A percentile compares a stretch with the other conserved stretches of the same genome.
Evolutionary conservation across 2,329 filamentous ascomycete genomes (phyloP).

Genomic region (Fusarium cicatricum): DNA sequence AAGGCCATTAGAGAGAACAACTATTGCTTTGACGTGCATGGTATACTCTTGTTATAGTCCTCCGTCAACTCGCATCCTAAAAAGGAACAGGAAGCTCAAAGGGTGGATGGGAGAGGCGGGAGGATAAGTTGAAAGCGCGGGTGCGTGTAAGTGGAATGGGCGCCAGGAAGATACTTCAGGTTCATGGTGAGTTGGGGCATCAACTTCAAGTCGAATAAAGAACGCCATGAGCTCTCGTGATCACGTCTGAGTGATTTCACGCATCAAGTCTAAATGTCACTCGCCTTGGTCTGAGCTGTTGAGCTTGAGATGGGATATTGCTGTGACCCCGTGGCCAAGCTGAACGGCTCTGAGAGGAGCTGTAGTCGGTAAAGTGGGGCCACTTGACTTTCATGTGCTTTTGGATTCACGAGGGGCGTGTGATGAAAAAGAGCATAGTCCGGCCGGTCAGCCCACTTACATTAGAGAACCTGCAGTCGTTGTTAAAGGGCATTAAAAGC

Average conservation of each 20-base stretch:
- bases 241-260: background rate
- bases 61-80: too few relatives aligned
- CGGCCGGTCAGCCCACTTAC: conserved; percentile 19
- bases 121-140: background rate
- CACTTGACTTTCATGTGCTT: conserved; percentile 5
- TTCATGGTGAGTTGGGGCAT: background rate
- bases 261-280: conserved; percentile 1
- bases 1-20: too few relatives aligned
- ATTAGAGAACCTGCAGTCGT: background rate
- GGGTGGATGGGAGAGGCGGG: background rate
- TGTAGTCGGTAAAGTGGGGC: conserved; percentile 33
- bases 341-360: conserved; percentile 31
- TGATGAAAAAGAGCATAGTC: conserved; percentile 5
- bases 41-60: too few relatives aligned
- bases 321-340: conserved; percentile 30
- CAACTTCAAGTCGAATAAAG: background rate
- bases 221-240: background rate
- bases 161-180: too few relatives aligned
- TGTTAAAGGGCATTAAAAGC: background rate
- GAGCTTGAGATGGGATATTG: conserved; percentile 1
- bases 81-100: too few relatives aligned
- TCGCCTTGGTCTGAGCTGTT: conserved; percentile 18
- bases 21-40: too few relatives aligned
- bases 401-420: conserved; percentile 29
- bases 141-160: conserved; percentile 22